These are phyloP conservation scores for Tricholoma terreum DNA, from an alignment of 768 basidiomycete genomes.

Conservation along the genomic window DNA sequence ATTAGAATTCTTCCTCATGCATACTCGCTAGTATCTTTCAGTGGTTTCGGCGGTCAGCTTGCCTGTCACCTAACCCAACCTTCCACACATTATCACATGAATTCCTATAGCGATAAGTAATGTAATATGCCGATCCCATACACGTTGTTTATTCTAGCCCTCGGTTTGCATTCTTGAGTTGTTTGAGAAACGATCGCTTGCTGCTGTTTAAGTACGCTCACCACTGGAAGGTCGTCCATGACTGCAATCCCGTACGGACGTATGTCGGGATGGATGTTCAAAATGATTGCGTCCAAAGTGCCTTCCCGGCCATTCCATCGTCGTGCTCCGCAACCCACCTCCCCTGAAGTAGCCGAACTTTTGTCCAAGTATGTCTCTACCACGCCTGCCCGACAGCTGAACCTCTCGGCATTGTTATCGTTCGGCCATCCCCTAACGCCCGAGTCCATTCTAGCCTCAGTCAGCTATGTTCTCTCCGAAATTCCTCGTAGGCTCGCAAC, in stretches of 20 bases:
- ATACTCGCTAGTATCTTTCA: slow-evolving; percentile 4
- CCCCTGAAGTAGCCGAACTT: slow-evolving; percentile 53
- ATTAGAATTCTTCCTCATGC: slow-evolving; percentile 45
- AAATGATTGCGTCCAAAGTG: slow-evolving; percentile 1
- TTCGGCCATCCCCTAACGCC: slow-evolving; percentile 72
- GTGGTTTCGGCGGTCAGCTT: too few species aligned
- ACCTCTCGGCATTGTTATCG: slow-evolving; percentile 69
- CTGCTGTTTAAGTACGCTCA: too few species aligned
- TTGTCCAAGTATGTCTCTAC: slow-evolving; percentile 57
- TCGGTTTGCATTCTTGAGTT: too few species aligned
- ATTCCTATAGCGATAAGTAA: too few species aligned
- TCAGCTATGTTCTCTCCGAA: slow-evolving; percentile 68
- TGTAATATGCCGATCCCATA: too few species aligned
- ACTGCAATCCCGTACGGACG: slow-evolving; percentile 1
- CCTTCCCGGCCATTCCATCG: slow-evolving; percentile 21
- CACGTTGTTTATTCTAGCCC: too few species aligned
- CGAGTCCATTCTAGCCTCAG: slow-evolving; percentile 71
- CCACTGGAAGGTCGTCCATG: not conserved
- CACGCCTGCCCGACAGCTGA: slow-evolving; percentile 64
- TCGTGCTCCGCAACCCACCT: slow-evolving; percentile 46
- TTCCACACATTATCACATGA: too few species aligned
- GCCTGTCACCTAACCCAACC: too few species aligned
- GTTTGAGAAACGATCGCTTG: too few species aligned
- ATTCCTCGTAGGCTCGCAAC: slow-evolving; percentile 75
- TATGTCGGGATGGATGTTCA: slow-evolving; percentile 2